phyloP scores from a whole-genome alignment of 129 eudicot genomes.

The Dittrichia graveolens region DNA sequence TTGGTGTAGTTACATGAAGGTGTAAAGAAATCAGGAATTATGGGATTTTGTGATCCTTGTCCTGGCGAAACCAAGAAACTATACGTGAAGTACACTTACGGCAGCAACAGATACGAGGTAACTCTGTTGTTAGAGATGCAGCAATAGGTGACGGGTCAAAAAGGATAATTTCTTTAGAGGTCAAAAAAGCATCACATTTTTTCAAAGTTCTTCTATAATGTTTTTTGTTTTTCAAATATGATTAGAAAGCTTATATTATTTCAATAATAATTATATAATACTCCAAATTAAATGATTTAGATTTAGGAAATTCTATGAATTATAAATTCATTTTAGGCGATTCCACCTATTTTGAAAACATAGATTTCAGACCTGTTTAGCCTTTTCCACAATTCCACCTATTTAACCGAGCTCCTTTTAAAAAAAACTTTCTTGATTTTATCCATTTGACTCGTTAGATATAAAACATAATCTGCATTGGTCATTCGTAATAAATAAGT shows the following conservation, averaged over 20 bases:
- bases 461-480: background rate
- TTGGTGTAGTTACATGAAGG: slow-evolving; percentile 85
- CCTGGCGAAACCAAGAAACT: slow-evolving; percentile 79
- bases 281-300: background rate
- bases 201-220: background rate
- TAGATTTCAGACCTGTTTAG: no score
- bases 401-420: background rate
- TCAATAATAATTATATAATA: background rate
- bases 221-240: background rate
- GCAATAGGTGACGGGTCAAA: background rate
- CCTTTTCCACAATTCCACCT: no score
- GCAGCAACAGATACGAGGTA: slow-evolving; percentile 66
- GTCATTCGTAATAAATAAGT: background rate
- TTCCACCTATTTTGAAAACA: no score
- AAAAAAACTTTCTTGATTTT: background rate
- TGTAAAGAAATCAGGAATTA: slow-evolving; percentile 93
- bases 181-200: background rate
- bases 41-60: slow-evolving; percentile 99
- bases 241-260: background rate
- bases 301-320: background rate
- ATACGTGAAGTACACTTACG: slow-evolving; percentile 60
- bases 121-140: background rate
- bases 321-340: background rate
- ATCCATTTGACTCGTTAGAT: slow-evolving; percentile 2
- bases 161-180: background rate